Evolutionary conservation across 2,329 filamentous ascomycete genomes (phyloP), one percentile per base, ranked within the genome.

Genomic region (Aspergillaceae sp.): DNA sequence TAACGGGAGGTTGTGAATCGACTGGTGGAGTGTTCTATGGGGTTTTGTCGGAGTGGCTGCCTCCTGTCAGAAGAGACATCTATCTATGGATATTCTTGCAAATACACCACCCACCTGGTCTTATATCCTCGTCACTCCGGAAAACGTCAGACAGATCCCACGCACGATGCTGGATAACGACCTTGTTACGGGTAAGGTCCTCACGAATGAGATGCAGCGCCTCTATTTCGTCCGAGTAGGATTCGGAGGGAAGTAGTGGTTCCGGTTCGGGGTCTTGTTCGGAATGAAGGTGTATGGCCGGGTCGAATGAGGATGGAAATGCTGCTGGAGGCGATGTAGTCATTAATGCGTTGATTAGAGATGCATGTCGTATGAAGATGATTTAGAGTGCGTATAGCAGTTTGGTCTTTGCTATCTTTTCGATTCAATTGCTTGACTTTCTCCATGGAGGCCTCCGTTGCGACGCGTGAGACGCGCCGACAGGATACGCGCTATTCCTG

Each of bases 231-330:
- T 70, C 66, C 43, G 60, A 60, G 51, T 65, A 66, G 43, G 60
- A 58, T 44, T 64, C 58, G n/a, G 59, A 65, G 10, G 56, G 59
- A 10, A 56, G 57, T 34, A 52, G 46, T 19, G 44, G 51, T n/a
- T 50, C 51, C 11, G 44, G 51, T n/a, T 50, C 51, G 11, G 40
- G 28, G 28, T 33, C 41, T 34, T 42, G 59, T 28, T 77, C 72
- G 44, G 74, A 76, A 51, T 74, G 67, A 27, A 74, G 63, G 49
- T 73, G 62, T 29, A 76, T 50, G 37, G 73, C 72, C 38, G 74
- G 74, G 49, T 77, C 74, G 47, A 76, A 77, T 4, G 74, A 75
- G 33, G 42, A 43, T 3, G 72, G 68, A 3, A 70, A 67, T 32
- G 70, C 58, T 29, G 55, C 52, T 37, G 64, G 60, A 35, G 65